A percentile compares a stretch with the other conserved stretches of the same genome.
These are phyloP conservation scores for Hortaea werneckii DNA, from an alignment of 2,329 filamentous ascomycete genomes.

Conservation along the genomic window DNA sequence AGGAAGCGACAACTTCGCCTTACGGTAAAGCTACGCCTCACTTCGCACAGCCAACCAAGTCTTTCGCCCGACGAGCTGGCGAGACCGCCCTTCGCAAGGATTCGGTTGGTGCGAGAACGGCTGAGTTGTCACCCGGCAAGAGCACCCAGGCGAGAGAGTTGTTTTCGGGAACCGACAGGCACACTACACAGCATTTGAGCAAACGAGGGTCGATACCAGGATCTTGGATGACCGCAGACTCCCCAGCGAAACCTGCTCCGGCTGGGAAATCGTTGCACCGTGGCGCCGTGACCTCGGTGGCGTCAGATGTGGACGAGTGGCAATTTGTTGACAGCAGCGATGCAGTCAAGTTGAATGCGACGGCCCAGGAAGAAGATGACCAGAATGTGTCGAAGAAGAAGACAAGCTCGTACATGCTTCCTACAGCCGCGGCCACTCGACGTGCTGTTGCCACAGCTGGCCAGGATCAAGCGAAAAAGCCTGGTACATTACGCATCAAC, in stretches of 20 bases:
- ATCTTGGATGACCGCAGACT: background rate
- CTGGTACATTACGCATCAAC: background rate
- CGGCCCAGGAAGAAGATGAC: background rate
- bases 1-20: background rate
- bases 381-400: constrained; percentile 13
- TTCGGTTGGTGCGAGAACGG: background rate
- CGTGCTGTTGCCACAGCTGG: constrained; percentile 17
- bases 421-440: constrained; percentile 20
- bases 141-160: constrained; percentile 9
- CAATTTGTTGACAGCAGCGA: too few relatives aligned
- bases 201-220: constrained; percentile 4
- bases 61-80: constrained; percentile 7
- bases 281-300: too few relatives aligned
- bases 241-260: background rate
- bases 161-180: background rate
- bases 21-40: constrained; percentile 7
- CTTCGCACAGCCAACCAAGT: constrained; percentile 23
- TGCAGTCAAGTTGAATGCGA: too few relatives aligned
- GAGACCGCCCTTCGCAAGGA: constrained; percentile 13
- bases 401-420: constrained; percentile 23
- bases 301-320: background rate
- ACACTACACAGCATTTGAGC: background rate
- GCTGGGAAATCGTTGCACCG: too few relatives aligned
- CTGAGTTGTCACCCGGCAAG: constrained; percentile 11
- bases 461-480: constrained; percentile 1